phyloP scores from a whole-genome alignment of 148 eudicot species.

The Rhododendron henanense region DNA sequence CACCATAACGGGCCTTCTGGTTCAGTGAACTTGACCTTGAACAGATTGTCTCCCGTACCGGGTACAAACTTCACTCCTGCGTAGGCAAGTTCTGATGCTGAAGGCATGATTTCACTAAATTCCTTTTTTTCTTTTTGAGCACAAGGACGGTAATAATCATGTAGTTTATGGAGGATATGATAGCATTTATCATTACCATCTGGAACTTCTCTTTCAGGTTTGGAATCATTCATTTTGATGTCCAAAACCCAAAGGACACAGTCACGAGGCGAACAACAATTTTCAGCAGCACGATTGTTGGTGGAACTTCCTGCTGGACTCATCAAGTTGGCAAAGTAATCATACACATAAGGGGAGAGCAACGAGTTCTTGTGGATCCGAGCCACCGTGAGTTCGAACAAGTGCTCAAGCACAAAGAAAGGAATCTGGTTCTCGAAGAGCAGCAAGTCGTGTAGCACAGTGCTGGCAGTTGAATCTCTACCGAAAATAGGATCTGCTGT shows the following conservation, averaged over 20 bases:
- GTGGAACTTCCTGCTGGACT: not conserved
- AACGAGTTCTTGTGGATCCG: not conserved
- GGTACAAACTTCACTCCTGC: not conserved
- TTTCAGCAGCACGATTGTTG: too few species aligned
- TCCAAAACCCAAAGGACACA: not conserved
- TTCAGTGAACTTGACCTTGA: not conserved
- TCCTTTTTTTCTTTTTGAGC: not conserved
- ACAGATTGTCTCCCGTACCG: not conserved
- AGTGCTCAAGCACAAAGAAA: not conserved
- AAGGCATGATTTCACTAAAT: not conserved
- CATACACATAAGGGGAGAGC: not conserved
- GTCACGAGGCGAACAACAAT: not conserved
- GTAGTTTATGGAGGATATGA: not conserved
- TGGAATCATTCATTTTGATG: not conserved
- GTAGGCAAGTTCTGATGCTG: not conserved
- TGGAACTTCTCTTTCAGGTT: not conserved
- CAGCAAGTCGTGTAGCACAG: not conserved
- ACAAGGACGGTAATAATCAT: not conserved
- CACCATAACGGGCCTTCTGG: not conserved
- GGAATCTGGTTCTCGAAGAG: too few species aligned
- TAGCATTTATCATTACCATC: not conserved
- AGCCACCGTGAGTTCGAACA: not conserved
- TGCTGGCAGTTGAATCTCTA: not conserved
- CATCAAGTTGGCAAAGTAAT: not conserved
- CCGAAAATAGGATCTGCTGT: not conserved